Percentiles rank a stretch among this genome's conserved stretches.
These are phyloP conservation scores for Cylindricascospora bacillispora DNA, from an alignment of 1,139 yeast genomes.

Conservation along the genomic window DNA sequence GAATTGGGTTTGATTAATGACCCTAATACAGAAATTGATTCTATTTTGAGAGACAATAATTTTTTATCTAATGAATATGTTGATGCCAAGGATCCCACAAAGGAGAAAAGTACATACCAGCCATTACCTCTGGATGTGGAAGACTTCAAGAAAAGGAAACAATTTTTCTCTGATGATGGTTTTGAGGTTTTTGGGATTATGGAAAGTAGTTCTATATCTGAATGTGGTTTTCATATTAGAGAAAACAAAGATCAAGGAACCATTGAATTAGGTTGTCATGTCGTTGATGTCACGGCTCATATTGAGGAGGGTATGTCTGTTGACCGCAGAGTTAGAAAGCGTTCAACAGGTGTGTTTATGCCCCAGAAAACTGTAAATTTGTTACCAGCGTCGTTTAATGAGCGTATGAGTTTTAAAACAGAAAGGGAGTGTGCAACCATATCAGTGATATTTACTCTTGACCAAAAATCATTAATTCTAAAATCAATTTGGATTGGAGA, in stretches of 20 bases:
- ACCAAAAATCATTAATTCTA: constrained; percentile 58
- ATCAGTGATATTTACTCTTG: constrained; percentile 76
- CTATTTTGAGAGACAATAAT: constrained; percentile 85
- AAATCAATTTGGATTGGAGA: constrained; percentile 72
- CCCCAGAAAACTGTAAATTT: constrained; percentile 67
- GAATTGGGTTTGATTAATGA: constrained; percentile 76
- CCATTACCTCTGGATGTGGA: constrained; percentile 25
- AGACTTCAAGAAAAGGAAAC: constrained; percentile 35
- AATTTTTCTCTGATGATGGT: constrained; percentile 44
- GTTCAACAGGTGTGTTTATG: constrained; percentile 80
- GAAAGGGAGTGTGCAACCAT: constrained; percentile 53
- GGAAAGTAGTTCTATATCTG: constrained; percentile 45
- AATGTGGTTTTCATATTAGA: constrained; percentile 64
- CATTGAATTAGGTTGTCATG: constrained; percentile 56
- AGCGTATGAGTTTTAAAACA: constrained; percentile 48
- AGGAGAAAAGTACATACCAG: constrained; percentile 21
- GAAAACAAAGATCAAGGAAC: constrained; percentile 37
- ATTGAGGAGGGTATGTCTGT: constrained; percentile 60
- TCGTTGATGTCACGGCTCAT: constrained; percentile 63
- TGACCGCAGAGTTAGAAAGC: constrained; percentile 82
- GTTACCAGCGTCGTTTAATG: constrained; percentile 55
- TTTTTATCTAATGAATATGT: constrained; percentile 80
- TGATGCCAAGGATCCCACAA: constrained; percentile 31
- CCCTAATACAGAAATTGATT: constrained; percentile 69
- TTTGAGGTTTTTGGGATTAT: constrained; percentile 47